phyloP scores from a whole-genome alignment of 2,329 filamentous ascomycete genomes.

The Cordyceps fumosorosea region DNA sequence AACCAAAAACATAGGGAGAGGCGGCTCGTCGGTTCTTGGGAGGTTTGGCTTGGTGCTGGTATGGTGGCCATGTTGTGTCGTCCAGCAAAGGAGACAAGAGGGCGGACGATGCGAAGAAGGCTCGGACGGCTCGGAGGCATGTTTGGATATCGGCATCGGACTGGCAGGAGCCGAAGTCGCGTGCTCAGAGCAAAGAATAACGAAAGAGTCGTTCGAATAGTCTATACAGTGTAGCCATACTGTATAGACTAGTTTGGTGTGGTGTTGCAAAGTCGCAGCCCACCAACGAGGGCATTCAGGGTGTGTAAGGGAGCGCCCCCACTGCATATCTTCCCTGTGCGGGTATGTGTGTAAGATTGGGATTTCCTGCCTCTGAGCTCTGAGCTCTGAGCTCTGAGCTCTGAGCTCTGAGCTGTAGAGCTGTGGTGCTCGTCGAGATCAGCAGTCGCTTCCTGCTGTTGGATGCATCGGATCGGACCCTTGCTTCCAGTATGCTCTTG shows the following conservation, averaged over 20 bases:
- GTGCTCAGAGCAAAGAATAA: conserved; percentile 9
- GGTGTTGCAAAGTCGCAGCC: conserved; percentile 2
- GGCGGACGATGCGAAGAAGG: neutral
- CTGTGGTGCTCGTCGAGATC: neutral
- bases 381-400: neutral
- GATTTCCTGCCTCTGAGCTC: neutral
- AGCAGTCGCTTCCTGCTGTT: neutral
- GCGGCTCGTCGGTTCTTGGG: neutral
- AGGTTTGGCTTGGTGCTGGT: neutral
- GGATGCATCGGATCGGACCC: neutral
- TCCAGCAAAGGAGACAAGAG: neutral
- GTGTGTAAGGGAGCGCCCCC: neutral
- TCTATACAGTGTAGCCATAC: conserved; percentile 10
- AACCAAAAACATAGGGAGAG: neutral
- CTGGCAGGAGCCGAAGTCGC: conserved; percentile 3
- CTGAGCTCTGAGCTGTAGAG: neutral
- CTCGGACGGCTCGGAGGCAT: conserved; percentile 12
- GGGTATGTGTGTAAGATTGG: neutral
- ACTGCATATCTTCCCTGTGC: neutral
- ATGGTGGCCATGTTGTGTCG: neutral
- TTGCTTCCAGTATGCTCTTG: neutral
- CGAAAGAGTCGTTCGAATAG: neutral
- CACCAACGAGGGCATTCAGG: conserved; percentile 5
- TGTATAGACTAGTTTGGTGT: conserved; percentile 8
- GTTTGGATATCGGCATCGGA: conserved; percentile 6